Percentiles rank a stretch among this genome's conserved stretches.
phyloP scores from a whole-genome alignment of 345 rosid species.

The Viola odorata region DNA sequence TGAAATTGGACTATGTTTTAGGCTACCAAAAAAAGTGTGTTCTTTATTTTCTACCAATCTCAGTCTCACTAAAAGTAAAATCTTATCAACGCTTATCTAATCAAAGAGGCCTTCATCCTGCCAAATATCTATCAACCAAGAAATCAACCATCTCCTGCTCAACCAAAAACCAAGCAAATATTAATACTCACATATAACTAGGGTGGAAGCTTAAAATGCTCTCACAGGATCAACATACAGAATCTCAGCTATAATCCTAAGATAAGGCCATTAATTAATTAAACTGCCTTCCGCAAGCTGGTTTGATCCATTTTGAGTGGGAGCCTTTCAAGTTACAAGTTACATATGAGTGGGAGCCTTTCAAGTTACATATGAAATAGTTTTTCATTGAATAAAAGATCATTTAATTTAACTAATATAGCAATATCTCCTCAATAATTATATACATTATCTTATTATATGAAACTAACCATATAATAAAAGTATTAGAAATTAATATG shows the following conservation, averaged over 20 bases:
- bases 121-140: constrained; percentile 88
- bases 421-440: no score
- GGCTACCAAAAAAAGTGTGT: constrained; percentile 3
- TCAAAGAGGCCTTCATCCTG: constrained; percentile 78
- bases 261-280: no score
- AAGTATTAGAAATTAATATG: no score
- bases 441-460: no score
- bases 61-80: not conserved
- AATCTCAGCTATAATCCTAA: not conserved
- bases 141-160: constrained; percentile 95
- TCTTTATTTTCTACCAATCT: constrained; percentile 6
- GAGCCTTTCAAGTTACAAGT: no score
- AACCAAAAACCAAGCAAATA: constrained; percentile 9
- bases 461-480: no score
- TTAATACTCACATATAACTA: not conserved
- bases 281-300: no score
- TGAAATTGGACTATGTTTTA: not conserved
- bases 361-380: no score
- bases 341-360: no score
- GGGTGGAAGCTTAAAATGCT: not conserved
- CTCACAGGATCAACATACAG: not conserved
- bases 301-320: no score
- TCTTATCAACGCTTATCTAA: constrained; percentile 24
- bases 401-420: no score
- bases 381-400: no score